Conservation (phyloP, 805 yeast genomes). For the Starmera pachycereana region DNA sequence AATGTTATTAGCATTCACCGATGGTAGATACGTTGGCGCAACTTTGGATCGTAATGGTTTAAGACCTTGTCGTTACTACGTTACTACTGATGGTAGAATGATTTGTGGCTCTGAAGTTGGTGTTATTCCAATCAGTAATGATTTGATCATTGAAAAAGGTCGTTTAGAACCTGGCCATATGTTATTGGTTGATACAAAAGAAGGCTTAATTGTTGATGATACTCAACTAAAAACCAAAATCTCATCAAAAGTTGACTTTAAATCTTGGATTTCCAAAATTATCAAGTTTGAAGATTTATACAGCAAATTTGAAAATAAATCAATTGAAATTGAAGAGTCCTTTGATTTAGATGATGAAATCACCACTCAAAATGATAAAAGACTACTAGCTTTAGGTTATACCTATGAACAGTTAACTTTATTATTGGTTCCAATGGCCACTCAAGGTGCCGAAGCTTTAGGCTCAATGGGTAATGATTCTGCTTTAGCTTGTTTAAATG, state of each 20-base stretch:
- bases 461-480: conserved; percentile 99
- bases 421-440: conserved; percentile 87
- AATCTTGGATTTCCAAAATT: conserved; percentile 85
- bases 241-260: conserved; percentile 79
- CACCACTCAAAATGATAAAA: conserved; percentile 64
- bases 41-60: conserved; percentile 94
- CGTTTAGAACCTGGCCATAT: conserved; percentile 93
- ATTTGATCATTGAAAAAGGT: conserved; percentile 78
- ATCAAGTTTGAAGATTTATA: conserved; percentile 73
- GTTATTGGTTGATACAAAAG: conserved; percentile 88
- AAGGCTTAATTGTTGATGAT: conserved; percentile 90
- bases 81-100: conserved; percentile 89
- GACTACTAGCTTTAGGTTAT: conserved; percentile 81
- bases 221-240: conserved; percentile 75
- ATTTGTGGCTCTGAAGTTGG: conserved; percentile 99
- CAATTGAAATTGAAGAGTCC: conserved; percentile 8
- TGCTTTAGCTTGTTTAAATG: conserved; percentile 88
- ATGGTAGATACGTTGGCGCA: conserved; percentile 97
- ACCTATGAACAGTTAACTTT: conserved; percentile 86
- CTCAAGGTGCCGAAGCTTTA: conserved; percentile 83
- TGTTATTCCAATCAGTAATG: conserved; percentile 82
- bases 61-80: conserved; percentile 96
- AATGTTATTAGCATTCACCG: conserved; percentile 91
- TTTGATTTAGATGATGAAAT: conserved; percentile 19
- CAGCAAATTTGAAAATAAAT: conserved; percentile 34